Base-by-base conservation (phyloP, 2,329 filamentous ascomycete species). In the Claviceps capensis region DNA sequence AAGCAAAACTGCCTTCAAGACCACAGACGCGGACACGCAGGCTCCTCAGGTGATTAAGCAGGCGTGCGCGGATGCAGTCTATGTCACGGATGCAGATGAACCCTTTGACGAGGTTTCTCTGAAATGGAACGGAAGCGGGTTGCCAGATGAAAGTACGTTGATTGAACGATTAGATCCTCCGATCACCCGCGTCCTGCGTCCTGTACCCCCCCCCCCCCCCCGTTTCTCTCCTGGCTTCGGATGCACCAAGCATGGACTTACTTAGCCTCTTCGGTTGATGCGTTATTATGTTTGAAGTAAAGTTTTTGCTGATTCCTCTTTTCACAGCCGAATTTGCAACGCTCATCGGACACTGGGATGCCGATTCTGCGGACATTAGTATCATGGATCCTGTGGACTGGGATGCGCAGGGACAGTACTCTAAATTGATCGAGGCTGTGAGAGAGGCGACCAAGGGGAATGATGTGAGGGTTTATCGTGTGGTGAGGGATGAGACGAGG, bases 41-140 rank as follows among this genome's bases (percentile, higher is more conserved):
- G 75, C 89, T 50, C 87, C 89, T 6, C 67, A 71, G 48, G 67
- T 69, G 3, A 73, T 90, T 50, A 67, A 69, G 51, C 65, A 69
- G 42, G 73, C 70, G 7, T 69, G 69, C 51, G 71, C 74, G 48
- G 69, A 76, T 49, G 77, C 74, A 44, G 82, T 84, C 63, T 95
- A 93, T 66, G 67, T 79, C 16, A 93, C 85, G 55, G 90, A 95
- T 54, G 81, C 87, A 34, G 89, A 95, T 65, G 88, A 94, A 72
- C 83, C 85, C 4, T 95, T 95, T 67, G 81, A 86, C 64, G 80
- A 82, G 3, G 86, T 95, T 5, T 80, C 77, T 50, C 65, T 95
- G 58, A 75, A 73, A 57, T 87, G 77, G 69, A 66, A 72, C 19
- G 73, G 71, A 23, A 70, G 69, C 48, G 72, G 72, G 3, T 62